Percentiles rank a stretch among this genome's conserved stretches.
Conservation (phyloP, 2,329 filamentous ascomycete genomes). For the Fusarium sp. region DNA sequence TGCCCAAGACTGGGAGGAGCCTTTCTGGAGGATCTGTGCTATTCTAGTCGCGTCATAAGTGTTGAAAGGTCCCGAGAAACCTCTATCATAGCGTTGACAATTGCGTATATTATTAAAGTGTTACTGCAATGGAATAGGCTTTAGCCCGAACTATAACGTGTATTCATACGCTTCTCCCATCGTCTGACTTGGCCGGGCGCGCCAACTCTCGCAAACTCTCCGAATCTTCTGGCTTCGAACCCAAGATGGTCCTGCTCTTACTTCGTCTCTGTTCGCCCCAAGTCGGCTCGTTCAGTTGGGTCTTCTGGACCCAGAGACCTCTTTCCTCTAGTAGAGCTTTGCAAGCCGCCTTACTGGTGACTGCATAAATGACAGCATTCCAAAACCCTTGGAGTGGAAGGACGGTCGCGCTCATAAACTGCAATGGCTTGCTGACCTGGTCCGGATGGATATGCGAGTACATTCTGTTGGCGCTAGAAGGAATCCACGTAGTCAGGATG, state of each 20-base stretch:
- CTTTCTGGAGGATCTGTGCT: neutral
- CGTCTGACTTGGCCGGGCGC: neutral
- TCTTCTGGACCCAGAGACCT: neutral
- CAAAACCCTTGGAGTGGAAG: conserved; percentile 4
- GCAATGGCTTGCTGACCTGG: neutral
- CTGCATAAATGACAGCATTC: conserved; percentile 1
- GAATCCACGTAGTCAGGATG: neutral
- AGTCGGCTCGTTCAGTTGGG: neutral
- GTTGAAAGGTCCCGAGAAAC: too few relatives aligned
- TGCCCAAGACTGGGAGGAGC: neutral
- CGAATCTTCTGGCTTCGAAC: neutral
- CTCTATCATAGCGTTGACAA: too few relatives aligned
- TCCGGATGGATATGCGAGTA: neutral
- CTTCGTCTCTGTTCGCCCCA: neutral
- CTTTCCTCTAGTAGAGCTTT: conserved; percentile 3
- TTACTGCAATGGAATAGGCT: too few relatives aligned
- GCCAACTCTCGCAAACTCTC: neutral
- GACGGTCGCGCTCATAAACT: conserved; percentile 1
- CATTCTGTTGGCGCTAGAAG: conserved; percentile 1
- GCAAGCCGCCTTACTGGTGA: neutral
- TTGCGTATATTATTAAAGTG: too few relatives aligned
- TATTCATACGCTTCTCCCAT: neutral
- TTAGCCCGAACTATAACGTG: too few relatives aligned
- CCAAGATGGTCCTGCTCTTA: neutral
- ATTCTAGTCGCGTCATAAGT: neutral